A percentile compares a stretch with the other conserved stretches of the same genome.
Conservation (phyloP, 2,329 filamentous ascomycete species). For the Aspergillus clavatus region DNA sequence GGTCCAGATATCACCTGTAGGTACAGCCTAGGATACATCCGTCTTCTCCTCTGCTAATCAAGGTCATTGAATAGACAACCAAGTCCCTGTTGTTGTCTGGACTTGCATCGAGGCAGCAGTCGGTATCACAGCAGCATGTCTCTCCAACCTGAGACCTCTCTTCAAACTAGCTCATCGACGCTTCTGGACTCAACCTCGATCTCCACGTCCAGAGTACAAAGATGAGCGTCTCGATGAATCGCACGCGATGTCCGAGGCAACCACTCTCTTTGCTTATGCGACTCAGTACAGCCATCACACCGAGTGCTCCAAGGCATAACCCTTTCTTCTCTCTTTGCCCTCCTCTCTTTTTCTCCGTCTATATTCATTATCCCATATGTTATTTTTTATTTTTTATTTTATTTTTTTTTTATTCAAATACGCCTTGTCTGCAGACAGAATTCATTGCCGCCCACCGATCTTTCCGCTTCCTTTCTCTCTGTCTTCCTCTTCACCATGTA, state of each 20-base stretch:
- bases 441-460: too few species aligned
- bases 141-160: conserved; percentile 25
- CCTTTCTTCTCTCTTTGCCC: not conserved
- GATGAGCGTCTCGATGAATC: not conserved
- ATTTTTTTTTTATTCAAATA: too few species aligned
- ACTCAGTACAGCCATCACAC: not conserved
- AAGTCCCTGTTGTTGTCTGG: conserved; percentile 28
- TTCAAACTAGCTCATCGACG: conserved; percentile 16
- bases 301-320: not conserved
- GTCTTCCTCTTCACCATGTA: too few species aligned
- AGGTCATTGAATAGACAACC: conserved; percentile 18
- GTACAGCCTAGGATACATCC: conserved; percentile 3
- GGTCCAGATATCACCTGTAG: conserved; percentile 29
- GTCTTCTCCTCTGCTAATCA: not conserved
- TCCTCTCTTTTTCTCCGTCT: too few species aligned
- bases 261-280: not conserved
- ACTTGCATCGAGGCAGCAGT: conserved; percentile 28
- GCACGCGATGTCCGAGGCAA: not conserved
- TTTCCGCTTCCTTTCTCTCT: too few species aligned
- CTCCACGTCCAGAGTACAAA: not conserved
- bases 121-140: conserved; percentile 27
- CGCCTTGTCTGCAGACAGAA: too few species aligned
- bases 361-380: too few species aligned
- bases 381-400: too few species aligned
- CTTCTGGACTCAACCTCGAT: conserved; percentile 20